Conservation (phyloP, 371 early-diverging fungal genomes). For the Rhizopus sp. region DNA sequence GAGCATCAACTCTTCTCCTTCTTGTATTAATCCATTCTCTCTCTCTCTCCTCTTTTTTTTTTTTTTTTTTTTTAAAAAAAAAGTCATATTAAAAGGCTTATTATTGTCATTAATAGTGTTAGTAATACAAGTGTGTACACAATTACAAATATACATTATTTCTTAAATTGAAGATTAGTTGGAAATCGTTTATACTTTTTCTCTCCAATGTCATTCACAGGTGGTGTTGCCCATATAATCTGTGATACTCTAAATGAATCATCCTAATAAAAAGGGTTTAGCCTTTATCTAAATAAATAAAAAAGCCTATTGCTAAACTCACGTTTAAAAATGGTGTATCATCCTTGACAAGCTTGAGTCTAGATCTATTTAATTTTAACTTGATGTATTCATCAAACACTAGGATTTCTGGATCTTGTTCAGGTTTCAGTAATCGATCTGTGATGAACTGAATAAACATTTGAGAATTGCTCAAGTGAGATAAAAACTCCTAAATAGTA, state of each 20-base stretch:
- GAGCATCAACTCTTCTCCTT: too few relatives aligned
- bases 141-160: slow-evolving; percentile 6
- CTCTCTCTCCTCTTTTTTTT: too few relatives aligned
- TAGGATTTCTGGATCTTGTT: slow-evolving; percentile 71
- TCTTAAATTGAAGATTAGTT: slow-evolving; percentile 24
- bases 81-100: not conserved
- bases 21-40: too few relatives aligned
- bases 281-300: not conserved
- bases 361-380: slow-evolving; percentile 78
- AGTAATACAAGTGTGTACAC: not conserved
- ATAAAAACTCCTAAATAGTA: slow-evolving; percentile 54
- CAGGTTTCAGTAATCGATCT: slow-evolving; percentile 67
- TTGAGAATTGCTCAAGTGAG: slow-evolving; percentile 69
- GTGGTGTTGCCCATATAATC: slow-evolving; percentile 48
- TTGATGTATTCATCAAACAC: slow-evolving; percentile 85
- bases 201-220: slow-evolving; percentile 18
- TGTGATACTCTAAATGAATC: slow-evolving; percentile 47
- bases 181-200: slow-evolving; percentile 40
- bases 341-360: slow-evolving; percentile 74
- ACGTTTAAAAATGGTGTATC: slow-evolving; percentile 78
- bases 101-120: not conserved
- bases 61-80: too few relatives aligned
- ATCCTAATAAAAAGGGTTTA: slow-evolving; percentile 23
- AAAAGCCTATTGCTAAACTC: slow-evolving; percentile 14
- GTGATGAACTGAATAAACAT: slow-evolving; percentile 83